Evolutionary conservation across 2,329 filamentous ascomycete genomes (phyloP), one percentile per base, ranked within the genome.

Genomic region (Claviceps quebecensis): DNA sequence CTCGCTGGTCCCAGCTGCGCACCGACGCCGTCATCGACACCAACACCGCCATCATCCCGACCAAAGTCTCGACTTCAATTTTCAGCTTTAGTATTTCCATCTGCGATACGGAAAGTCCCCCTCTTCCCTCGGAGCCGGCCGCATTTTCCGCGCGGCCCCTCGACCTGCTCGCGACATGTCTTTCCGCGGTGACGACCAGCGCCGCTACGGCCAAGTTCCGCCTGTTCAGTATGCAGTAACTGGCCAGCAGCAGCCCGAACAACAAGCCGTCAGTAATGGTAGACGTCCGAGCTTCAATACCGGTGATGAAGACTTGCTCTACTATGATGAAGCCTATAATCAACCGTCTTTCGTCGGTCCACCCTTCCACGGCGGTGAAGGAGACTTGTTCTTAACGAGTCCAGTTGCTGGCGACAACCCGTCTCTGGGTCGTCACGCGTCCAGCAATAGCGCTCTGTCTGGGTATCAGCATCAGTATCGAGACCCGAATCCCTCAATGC

Each of bases 221-320:
- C 81, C 80, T 16, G 79, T 80, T 34, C 80, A 82, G 62, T 84
- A 84, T 59, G 74, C 77, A 16, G 68, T 78, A 56, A 68, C 72
- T 47, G 65, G 65, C 54, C 70, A 45, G 7, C 48, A 67, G 49
- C 55, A 54, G 8, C 47, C 47, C 16, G 51, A 53, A 34, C 49
- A 54, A 34, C 49, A 49, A 46, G 47, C 22, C 22, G n/a, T 52
- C 23, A 57, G 59, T 56, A 66, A 70, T 5, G 63, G 62, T 44
- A 75, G 85, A 57, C 76, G 80, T 56, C 76, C 79, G 47, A 91
- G 84, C 70, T 89, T 87, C 70, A 83, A 88, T 65, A 80, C 76
- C 57, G 86, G 84, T 56, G 87, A 93, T 65, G 86, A 34, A 34
- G 29, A 91, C 64, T 71, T 74, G 47, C 68, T 71, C 47, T 78